phyloP scores from a whole-genome alignment of 2,329 filamentous ascomycete genomes.

The Hypoxylon sp. region DNA sequence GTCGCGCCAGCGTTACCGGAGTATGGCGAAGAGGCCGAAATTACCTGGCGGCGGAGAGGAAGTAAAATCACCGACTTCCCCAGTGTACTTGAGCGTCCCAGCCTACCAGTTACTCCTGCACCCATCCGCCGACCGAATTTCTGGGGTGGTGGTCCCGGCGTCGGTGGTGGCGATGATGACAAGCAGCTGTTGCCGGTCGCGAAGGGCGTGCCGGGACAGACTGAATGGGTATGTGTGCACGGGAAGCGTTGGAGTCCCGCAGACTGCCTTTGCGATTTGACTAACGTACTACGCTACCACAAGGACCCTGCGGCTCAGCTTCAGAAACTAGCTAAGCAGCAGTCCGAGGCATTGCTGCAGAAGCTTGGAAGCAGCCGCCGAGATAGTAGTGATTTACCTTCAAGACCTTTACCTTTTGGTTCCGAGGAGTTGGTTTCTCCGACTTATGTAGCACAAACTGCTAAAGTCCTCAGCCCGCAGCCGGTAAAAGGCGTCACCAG shows the following conservation, averaged over 20 bases:
- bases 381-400: slow-evolving; percentile 60
- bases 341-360: slow-evolving; percentile 71
- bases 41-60: slow-evolving; percentile 54
- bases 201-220: slow-evolving; percentile 86
- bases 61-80: slow-evolving; percentile 90
- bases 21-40: slow-evolving; percentile 52
- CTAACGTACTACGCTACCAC: slow-evolving; percentile 63
- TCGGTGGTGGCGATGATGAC: slow-evolving; percentile 64
- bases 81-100: slow-evolving; percentile 82
- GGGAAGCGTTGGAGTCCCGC: slow-evolving; percentile 61
- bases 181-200: slow-evolving; percentile 76
- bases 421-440: slow-evolving; percentile 62
- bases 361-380: slow-evolving; percentile 58
- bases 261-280: slow-evolving; percentile 67
- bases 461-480: slow-evolving; percentile 57
- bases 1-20: slow-evolving; percentile 46
- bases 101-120: slow-evolving; percentile 89
- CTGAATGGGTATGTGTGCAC: slow-evolving; percentile 91
- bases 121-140: slow-evolving; percentile 77
- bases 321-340: slow-evolving; percentile 75
- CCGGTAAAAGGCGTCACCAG: slow-evolving; percentile 58
- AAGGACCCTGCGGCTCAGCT: slow-evolving; percentile 79
- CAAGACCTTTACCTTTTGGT: slow-evolving; percentile 64
- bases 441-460: slow-evolving; percentile 58
- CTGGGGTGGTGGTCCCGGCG: slow-evolving; percentile 67